Conservation (phyloP, 768 basidiomycete genomes). For the Russula compacta region DNA sequence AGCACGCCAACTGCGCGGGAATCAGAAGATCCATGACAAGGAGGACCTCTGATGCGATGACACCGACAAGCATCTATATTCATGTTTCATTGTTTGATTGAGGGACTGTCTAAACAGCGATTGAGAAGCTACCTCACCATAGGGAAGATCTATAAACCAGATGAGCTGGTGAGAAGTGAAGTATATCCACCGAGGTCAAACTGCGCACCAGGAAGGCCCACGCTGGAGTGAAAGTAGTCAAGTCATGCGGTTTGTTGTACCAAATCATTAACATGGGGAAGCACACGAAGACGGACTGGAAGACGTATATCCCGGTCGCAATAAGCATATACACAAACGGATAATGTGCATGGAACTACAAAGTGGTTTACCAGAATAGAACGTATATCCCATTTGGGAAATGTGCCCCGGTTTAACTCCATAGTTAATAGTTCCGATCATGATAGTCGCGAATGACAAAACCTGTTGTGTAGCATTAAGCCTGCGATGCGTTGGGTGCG, state of each 20-base stretch:
- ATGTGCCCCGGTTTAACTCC: constrained; percentile 32
- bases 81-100: not conserved
- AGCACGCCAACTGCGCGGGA: constrained; percentile 34
- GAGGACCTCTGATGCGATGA: constrained; percentile 38
- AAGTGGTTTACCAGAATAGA: constrained; percentile 33
- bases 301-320: constrained; percentile 33
- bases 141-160: constrained; percentile 27
- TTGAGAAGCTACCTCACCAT: constrained; percentile 19
- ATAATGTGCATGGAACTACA: not conserved
- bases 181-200: not conserved
- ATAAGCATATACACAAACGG: not conserved
- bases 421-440: constrained; percentile 42
- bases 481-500: not conserved
- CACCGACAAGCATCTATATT: constrained; percentile 38
- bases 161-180: not conserved
- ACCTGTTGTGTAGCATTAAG: constrained; percentile 25
- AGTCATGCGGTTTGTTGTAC: constrained; percentile 40
- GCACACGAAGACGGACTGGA: constrained; percentile 31
- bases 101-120: not conserved
- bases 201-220: constrained; percentile 32
- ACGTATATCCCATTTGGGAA: constrained; percentile 31
- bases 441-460: constrained; percentile 41
- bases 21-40: constrained; percentile 30
- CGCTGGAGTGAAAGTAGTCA: constrained; percentile 31
- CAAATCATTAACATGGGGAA: constrained; percentile 43